Evolutionary conservation across 306 rosid genomes (phyloP).

Genomic region (Vigna angularis): DNA sequence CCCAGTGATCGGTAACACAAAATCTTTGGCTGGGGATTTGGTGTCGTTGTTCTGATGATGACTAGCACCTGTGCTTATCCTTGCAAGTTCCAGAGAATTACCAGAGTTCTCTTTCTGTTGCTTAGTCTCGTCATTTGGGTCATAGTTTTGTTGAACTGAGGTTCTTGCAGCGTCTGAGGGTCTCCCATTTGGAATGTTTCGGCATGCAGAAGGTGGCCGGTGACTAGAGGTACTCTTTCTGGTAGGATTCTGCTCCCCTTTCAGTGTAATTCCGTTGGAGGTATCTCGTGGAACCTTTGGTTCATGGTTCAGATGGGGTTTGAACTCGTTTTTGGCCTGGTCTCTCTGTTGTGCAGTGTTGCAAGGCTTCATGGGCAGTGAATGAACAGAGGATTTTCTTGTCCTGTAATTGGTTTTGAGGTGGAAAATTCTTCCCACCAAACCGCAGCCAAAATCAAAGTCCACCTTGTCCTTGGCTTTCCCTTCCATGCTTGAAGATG

Average conservation of each 20-base stretch:
- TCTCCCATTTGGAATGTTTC: constrained; percentile 51
- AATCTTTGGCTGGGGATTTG: constrained; percentile 49
- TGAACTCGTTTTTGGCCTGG: constrained; percentile 36
- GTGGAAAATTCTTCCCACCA: constrained; percentile 67
- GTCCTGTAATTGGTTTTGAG: constrained; percentile 57
- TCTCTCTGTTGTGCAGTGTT: constrained; percentile 42
- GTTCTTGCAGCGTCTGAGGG: constrained; percentile 71
- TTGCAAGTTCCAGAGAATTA: constrained; percentile 50
- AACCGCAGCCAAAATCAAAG: constrained; percentile 65
- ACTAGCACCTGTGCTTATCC: constrained; percentile 48
- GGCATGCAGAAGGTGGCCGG: constrained; percentile 48
- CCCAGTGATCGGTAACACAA: constrained; percentile 58
- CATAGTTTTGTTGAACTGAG: constrained; percentile 52
- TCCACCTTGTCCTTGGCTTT: constrained; percentile 50
- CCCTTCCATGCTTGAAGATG: constrained; percentile 54
- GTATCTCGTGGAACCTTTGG: constrained; percentile 40
- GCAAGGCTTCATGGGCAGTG: constrained; percentile 61
- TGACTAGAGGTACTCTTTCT: constrained; percentile 49
- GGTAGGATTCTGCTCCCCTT: constrained; percentile 45
- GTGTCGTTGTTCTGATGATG: constrained; percentile 45
- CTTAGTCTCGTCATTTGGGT: constrained; percentile 42
- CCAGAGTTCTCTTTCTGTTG: constrained; percentile 42
- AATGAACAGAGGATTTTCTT: constrained; percentile 78
- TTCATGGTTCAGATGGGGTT: constrained; percentile 36
- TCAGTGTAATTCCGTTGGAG: background rate